A percentile compares a stretch with the other conserved stretches of the same genome.
phyloP scores from a whole-genome alignment of 192 early-diverging fungal genomes.

The Entomortierella lignicola region DNA sequence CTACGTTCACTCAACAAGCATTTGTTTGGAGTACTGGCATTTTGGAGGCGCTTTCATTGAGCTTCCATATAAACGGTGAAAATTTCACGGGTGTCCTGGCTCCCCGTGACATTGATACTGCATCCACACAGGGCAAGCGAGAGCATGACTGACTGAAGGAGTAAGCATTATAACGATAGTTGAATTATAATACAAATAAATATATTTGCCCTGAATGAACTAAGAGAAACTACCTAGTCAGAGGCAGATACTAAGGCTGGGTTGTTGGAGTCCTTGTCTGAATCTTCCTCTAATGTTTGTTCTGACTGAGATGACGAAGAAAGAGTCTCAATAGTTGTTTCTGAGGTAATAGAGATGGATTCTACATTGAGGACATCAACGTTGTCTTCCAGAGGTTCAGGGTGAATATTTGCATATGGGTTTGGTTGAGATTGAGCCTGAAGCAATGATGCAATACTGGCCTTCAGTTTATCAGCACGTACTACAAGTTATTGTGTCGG shows the following conservation, averaged over 20 bases:
- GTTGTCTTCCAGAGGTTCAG: slow-evolving; percentile 18
- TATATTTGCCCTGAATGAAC: too few relatives aligned
- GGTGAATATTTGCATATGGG: slow-evolving; percentile 24
- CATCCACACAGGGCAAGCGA: neutral
- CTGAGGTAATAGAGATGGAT: slow-evolving; percentile 5
- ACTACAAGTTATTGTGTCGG: neutral
- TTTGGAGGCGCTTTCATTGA: slow-evolving; percentile 27
- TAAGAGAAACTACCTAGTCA: too few relatives aligned
- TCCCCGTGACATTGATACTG: neutral
- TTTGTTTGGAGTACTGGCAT: slow-evolving; percentile 39
- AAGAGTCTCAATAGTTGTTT: neutral
- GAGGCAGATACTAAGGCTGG: too few relatives aligned
- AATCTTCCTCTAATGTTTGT: neutral
- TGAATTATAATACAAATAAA: too few relatives aligned
- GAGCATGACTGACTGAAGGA: slow-evolving; percentile 1
- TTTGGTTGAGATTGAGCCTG: slow-evolving; percentile 44
- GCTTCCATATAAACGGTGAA: slow-evolving; percentile 30
- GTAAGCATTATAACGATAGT: neutral
- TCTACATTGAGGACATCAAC: neutral
- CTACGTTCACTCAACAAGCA: slow-evolving; percentile 23
- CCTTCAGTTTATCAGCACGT: slow-evolving; percentile 35
- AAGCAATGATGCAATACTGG: slow-evolving; percentile 28
- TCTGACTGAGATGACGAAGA: neutral
- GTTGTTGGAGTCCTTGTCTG: neutral
- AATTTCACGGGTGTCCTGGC: slow-evolving; percentile 12